A percentile compares a stretch with the other conserved stretches of the same genome.
Conservation (phyloP, 192 early-diverging fungal species). For the Paraglomus occultum region DNA sequence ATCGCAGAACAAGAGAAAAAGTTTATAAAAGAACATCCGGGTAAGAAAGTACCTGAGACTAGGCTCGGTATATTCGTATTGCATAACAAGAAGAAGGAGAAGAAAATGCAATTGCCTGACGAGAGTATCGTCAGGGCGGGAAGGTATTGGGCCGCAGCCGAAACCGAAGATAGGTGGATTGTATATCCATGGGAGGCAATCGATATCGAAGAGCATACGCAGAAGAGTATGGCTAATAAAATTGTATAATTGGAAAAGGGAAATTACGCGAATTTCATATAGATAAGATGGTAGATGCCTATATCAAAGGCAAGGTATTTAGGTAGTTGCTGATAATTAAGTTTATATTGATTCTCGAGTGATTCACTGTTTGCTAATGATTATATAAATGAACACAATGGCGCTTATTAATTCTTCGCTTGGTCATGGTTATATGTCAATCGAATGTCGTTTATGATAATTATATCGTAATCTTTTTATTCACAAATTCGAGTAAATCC, state of each 20-base stretch:
- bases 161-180: constrained; percentile 74
- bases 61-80: constrained; percentile 75
- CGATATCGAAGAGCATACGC: constrained; percentile 70
- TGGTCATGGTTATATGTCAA: too few relatives aligned
- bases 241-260: constrained; percentile 12
- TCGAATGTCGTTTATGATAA: too few relatives aligned
- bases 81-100: constrained; percentile 77
- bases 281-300: too few relatives aligned
- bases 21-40: constrained; percentile 29
- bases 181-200: constrained; percentile 74
- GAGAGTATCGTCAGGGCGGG: constrained; percentile 50
- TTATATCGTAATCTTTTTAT: too few relatives aligned
- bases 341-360: too few relatives aligned
- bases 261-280: constrained; percentile 26
- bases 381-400: too few relatives aligned
- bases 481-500: too few relatives aligned
- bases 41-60: constrained; percentile 44
- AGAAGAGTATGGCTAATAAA: constrained; percentile 39
- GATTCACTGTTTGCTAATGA: too few relatives aligned
- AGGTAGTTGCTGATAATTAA: too few relatives aligned
- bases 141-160: constrained; percentile 67
- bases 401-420: too few relatives aligned
- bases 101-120: constrained; percentile 59
- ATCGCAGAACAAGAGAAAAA: constrained; percentile 51
- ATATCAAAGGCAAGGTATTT: too few relatives aligned